These are phyloP conservation scores for Mortierella antarctica DNA, from an alignment of 192 early-diverging fungal genomes.

Conservation along the genomic window DNA sequence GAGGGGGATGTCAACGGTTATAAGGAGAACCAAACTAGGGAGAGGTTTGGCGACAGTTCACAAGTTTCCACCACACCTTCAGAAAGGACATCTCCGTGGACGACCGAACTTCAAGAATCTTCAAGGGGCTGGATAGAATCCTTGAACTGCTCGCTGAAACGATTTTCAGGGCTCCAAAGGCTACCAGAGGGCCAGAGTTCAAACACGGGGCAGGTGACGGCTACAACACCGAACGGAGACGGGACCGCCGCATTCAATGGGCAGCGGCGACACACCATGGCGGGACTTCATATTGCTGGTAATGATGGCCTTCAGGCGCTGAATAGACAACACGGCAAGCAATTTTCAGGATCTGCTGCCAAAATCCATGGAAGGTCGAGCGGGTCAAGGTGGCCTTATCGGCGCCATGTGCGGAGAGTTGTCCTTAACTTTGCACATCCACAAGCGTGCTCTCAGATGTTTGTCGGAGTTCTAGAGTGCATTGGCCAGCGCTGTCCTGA, in stretches of 20 bases:
- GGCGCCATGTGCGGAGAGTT: conserved; percentile 23
- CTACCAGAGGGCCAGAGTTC: neutral
- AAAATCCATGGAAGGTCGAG: no score
- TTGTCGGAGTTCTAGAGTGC: conserved; percentile 30
- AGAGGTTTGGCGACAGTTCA: no score
- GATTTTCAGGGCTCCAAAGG: conserved; percentile 19
- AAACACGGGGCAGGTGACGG: conserved; percentile 1
- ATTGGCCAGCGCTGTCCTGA: conserved; percentile 17
- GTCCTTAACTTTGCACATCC: conserved; percentile 47
- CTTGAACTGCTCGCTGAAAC: conserved; percentile 19
- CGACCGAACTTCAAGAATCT: neutral
- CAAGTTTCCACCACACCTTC: no score
- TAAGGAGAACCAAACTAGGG: no score
- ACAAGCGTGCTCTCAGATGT: conserved; percentile 38
- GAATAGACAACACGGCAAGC: neutral
- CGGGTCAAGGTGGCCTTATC: conserved; percentile 28
- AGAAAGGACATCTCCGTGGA: neutral
- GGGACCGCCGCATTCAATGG: neutral
- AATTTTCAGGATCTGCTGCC: neutral
- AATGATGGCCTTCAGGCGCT: no score
- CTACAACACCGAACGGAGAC: neutral
- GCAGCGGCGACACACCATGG: neutral
- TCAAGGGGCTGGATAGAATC: conserved; percentile 18
- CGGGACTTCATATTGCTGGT: neutral
- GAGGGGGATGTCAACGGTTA: neutral